phyloP scores from a whole-genome alignment of 495 filamentous ascomycete genomes.

The Daldinia concentrica region DNA sequence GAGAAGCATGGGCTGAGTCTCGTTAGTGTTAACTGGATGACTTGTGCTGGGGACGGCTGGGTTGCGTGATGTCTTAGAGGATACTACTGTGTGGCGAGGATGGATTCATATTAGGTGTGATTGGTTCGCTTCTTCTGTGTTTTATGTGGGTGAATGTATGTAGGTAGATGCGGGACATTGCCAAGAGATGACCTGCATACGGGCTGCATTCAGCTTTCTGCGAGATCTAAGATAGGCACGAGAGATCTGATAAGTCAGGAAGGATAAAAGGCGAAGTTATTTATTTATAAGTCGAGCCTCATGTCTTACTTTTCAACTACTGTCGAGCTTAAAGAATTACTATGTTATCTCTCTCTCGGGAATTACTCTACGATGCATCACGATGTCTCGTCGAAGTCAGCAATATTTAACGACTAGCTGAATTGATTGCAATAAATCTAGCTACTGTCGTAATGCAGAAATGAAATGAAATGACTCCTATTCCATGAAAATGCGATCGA shows the following conservation, averaged over 20 bases:
- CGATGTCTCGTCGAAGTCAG: neutral
- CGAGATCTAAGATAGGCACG: slow-evolving; percentile 16
- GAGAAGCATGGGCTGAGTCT: slow-evolving; percentile 38
- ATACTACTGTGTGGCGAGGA: neutral
- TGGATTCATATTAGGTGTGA: neutral
- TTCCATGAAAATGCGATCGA: slow-evolving; percentile 1
- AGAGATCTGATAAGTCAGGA: slow-evolving; percentile 8
- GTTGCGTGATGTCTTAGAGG: slow-evolving; percentile 6
- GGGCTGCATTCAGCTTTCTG: slow-evolving; percentile 25
- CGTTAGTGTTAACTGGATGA: slow-evolving; percentile 44
- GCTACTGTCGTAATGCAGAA: neutral
- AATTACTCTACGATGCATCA: neutral
- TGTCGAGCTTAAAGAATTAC: neutral
- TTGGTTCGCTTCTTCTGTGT: slow-evolving; percentile 13
- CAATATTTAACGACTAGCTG: neutral
- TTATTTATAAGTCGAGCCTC: neutral
- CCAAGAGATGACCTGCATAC: slow-evolving; percentile 35
- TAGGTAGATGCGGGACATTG: neutral
- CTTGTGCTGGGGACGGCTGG: slow-evolving; percentile 44
- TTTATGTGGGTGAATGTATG: neutral
- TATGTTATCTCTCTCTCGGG: neutral
- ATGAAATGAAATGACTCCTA: neutral
- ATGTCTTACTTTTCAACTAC: neutral
- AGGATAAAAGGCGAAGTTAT: neutral
- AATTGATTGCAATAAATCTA: neutral